Conservation (phyloP, 805 yeast species). For the Metschnikowia orientalis region DNA sequence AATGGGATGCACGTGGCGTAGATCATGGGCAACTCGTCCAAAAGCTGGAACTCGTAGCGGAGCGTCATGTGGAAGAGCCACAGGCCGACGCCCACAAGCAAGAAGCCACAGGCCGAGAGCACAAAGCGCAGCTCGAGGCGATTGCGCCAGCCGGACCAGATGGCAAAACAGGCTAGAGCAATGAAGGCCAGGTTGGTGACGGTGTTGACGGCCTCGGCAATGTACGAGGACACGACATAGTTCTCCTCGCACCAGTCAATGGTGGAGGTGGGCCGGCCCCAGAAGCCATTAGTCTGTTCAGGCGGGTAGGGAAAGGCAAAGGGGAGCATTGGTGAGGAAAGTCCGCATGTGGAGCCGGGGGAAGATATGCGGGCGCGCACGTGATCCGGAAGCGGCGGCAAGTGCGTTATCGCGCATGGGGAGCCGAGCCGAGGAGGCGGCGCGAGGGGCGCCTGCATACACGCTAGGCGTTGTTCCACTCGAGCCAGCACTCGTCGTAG, state of each 20-base stretch:
- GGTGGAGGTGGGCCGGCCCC: slow-evolving; percentile 89
- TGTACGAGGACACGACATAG: slow-evolving; percentile 76
- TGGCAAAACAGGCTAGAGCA: slow-evolving; percentile 55
- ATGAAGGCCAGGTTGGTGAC: slow-evolving; percentile 63
- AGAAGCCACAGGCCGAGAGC: slow-evolving; percentile 72
- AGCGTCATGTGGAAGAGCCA: slow-evolving; percentile 98
- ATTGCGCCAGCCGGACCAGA: slow-evolving; percentile 56
- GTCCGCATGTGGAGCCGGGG: too few relatives aligned
- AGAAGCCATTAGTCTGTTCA: slow-evolving; percentile 53
- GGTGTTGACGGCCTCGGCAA: slow-evolving; percentile 90
- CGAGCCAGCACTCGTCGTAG: slow-evolving; percentile 50
- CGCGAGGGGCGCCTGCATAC: too few relatives aligned
- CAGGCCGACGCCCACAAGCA: slow-evolving; percentile 85
- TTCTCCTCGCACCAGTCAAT: slow-evolving; percentile 99
- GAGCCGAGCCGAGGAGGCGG: not conserved
- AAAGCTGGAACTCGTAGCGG: slow-evolving; percentile 78
- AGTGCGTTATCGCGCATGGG: slow-evolving; percentile 3
- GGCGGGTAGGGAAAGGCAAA: slow-evolving; percentile 54
- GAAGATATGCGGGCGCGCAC: slow-evolving; percentile 2
- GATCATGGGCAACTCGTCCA: slow-evolving; percentile 97
- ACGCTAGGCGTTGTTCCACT: slow-evolving; percentile 21
- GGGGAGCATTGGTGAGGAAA: slow-evolving; percentile 40
- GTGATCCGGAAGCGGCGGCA: slow-evolving; percentile 6
- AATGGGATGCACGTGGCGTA: slow-evolving; percentile 96
- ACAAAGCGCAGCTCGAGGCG: slow-evolving; percentile 67